Percentiles rank a stretch among this genome's conserved stretches.
These are phyloP conservation scores for Rhodamnia argentea DNA, from an alignment of 345 rosid species.

Conservation along the genomic window DNA sequence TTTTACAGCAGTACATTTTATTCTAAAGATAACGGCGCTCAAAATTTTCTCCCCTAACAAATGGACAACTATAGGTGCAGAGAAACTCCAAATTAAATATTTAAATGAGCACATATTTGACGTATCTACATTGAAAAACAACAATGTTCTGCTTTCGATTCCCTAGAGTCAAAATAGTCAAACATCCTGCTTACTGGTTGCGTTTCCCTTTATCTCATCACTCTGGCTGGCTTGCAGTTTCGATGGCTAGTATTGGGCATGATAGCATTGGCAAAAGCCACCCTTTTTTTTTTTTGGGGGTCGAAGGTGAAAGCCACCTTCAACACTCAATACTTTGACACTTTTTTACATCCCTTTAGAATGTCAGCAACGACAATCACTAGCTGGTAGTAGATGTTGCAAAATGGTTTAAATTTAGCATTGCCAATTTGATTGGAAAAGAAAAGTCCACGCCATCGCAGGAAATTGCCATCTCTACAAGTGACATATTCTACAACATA, in stretches of 20 bases:
- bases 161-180: not conserved
- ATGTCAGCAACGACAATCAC: not conserved
- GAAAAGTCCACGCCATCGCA: rapidly evolving
- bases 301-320: no score
- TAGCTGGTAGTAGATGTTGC: not conserved
- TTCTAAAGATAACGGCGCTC: not conserved
- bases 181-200: not conserved
- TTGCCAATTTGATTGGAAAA: not conserved
- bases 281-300: no score
- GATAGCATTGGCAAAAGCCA: not conserved
- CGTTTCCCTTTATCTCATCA: not conserved
- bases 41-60: not conserved
- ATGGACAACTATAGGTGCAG: not conserved
- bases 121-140: not conserved
- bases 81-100: not conserved
- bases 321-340: not conserved
- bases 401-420: not conserved
- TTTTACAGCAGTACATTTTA: not conserved
- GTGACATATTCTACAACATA: not conserved
- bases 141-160: not conserved
- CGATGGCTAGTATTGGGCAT: not conserved
- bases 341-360: not conserved
- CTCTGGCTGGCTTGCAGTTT: not conserved
- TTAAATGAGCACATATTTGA: not conserved
- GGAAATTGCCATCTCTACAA: not conserved